These are phyloP conservation scores for Hypoxylon lienhwacheense DNA, from an alignment of 495 filamentous ascomycete species.

Conservation along the genomic window DNA sequence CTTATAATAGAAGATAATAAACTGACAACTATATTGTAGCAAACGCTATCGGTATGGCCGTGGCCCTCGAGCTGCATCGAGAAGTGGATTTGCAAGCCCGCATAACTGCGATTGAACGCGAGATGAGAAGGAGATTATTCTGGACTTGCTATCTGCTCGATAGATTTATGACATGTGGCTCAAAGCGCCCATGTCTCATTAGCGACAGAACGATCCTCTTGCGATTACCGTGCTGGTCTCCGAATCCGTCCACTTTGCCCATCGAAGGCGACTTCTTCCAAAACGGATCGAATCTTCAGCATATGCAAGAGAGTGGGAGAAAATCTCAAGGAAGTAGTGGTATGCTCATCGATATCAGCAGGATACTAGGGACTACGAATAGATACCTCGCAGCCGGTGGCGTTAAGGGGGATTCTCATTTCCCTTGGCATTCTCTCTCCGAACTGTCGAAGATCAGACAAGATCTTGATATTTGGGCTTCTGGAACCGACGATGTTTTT, in stretches of 20 bases:
- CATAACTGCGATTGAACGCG: constrained; percentile 63
- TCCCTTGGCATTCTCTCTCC: constrained; percentile 83
- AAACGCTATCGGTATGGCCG: constrained; percentile 76
- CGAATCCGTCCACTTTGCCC: constrained; percentile 55
- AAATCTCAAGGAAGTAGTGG: constrained; percentile 69
- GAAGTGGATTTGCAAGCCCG: constrained; percentile 62
- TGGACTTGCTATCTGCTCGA: constrained; percentile 86
- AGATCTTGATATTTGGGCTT: constrained; percentile 81
- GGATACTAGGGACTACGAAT: constrained; percentile 80
- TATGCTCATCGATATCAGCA: constrained; percentile 79
- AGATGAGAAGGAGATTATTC: constrained; percentile 73
- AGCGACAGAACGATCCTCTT: constrained; percentile 73
- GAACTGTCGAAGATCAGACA: constrained; percentile 84
- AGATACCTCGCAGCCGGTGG: constrained; percentile 81
- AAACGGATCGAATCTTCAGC: constrained; percentile 69
- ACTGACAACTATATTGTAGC: constrained; percentile 49
- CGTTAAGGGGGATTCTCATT: constrained; percentile 84
- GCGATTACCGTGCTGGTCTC: constrained; percentile 69
- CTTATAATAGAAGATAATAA: not conserved
- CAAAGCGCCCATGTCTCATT: constrained; percentile 73
- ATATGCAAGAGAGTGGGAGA: constrained; percentile 64
- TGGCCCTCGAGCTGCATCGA: constrained; percentile 75
- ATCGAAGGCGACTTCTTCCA: constrained; percentile 77
- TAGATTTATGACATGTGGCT: constrained; percentile 75
- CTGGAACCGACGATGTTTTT: constrained; percentile 77